phyloP scores from a whole-genome alignment of 805 yeast genomes.

The Cephaloascus albidus region DNA sequence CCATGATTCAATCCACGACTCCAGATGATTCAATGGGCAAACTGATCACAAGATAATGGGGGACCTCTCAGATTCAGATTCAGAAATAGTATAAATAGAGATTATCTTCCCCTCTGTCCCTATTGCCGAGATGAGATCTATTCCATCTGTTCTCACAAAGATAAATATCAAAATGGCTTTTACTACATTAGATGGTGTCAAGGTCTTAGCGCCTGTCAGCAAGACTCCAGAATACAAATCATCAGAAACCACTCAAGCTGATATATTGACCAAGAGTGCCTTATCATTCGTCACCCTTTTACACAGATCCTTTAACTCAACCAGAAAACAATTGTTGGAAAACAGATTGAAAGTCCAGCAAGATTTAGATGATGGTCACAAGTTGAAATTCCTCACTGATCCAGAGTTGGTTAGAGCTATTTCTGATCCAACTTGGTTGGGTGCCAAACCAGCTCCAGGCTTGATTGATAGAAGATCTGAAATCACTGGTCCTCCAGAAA shows the following conservation, averaged over 20 bases:
- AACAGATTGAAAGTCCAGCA: conserved; percentile 9
- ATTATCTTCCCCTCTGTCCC: no score
- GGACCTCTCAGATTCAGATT: no score
- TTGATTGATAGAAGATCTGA: conserved; percentile 12
- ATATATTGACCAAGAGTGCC: conserved; percentile 10
- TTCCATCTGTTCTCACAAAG: no score
- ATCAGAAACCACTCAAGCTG: conserved; percentile 11
- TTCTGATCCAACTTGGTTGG: conserved; percentile 10
- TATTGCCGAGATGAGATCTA: no score
- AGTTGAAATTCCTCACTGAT: conserved; percentile 8
- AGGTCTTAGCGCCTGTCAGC: conserved; percentile 8
- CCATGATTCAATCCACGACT: no score
- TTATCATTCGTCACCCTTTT: conserved; percentile 11
- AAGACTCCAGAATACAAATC: conserved; percentile 4
- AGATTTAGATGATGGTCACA: conserved; percentile 6
- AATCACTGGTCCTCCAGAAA: conserved; percentile 14
- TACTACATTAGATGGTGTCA: conserved; percentile 1
- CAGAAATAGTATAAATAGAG: no score
- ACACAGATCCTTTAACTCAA: conserved; percentile 10
- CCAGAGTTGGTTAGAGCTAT: conserved; percentile 4
- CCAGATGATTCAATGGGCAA: no score
- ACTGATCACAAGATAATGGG: no score
- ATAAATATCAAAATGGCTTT: neutral
- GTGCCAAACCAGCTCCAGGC: conserved; percentile 10
- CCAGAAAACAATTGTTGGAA: conserved; percentile 8